Conservation (phyloP, 768 basidiomycete species). For the Tylopilus vinaceipallidus region DNA sequence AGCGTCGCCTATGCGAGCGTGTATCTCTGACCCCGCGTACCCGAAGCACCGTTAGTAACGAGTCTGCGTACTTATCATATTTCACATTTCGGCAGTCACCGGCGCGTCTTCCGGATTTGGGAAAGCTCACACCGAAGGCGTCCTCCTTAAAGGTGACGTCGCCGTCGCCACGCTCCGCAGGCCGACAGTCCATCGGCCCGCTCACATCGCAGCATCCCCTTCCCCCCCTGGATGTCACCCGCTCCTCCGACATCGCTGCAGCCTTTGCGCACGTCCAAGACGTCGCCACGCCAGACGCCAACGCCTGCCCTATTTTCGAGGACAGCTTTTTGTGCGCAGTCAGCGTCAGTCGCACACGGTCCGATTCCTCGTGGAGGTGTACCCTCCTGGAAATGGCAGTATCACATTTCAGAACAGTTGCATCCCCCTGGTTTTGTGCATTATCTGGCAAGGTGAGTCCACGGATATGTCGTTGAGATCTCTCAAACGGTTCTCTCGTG, state of each 20-base stretch:
- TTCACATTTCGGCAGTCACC: slow-evolving; percentile 14
- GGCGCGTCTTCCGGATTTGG: slow-evolving; percentile 40
- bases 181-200: too few relatives aligned
- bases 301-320: slow-evolving; percentile 35
- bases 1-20: too few relatives aligned
- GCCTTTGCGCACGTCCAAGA: slow-evolving; percentile 36
- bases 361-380: slow-evolving; percentile 34
- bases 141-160: slow-evolving; percentile 35
- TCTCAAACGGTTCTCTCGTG: too few relatives aligned
- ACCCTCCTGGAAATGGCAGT: slow-evolving; percentile 17
- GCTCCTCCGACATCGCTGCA: slow-evolving; percentile 26
- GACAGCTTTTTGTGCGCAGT: slow-evolving; percentile 24
- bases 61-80: too few relatives aligned
- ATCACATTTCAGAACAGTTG: slow-evolving; percentile 17
- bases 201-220: slow-evolving; percentile 28
- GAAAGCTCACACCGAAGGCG: slow-evolving; percentile 28
- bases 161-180: slow-evolving; percentile 43
- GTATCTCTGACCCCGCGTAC: too few relatives aligned
- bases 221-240: slow-evolving; percentile 40
- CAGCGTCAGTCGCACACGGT: slow-evolving; percentile 26
- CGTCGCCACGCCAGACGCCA: slow-evolving; percentile 32
- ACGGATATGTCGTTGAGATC: not conserved
- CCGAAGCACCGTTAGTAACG: too few relatives aligned
- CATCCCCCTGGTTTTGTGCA: slow-evolving; percentile 8
- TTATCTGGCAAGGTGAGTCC: slow-evolving; percentile 12